phyloP scores from a whole-genome alignment of 1,139 yeast genomes.

The Pichia sp. region DNA sequence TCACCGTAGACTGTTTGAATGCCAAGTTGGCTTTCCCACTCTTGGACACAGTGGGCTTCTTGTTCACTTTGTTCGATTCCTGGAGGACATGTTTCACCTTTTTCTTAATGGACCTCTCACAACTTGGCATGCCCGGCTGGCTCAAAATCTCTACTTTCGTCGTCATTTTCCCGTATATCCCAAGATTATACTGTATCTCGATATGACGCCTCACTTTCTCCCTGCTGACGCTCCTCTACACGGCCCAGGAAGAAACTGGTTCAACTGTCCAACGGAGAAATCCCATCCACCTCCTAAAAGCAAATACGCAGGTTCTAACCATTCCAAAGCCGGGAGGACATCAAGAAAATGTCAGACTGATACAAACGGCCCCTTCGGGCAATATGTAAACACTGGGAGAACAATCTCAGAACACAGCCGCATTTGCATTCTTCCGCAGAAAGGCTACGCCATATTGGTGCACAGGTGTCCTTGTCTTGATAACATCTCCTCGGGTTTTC shows the following conservation, averaged over 20 bases:
- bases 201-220: too few relatives aligned
- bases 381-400: slow-evolving; percentile 3
- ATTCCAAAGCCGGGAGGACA: neutral
- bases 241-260: too few relatives aligned
- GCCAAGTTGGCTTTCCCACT: neutral
- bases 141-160: neutral
- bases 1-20: neutral
- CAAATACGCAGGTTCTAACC: too few relatives aligned
- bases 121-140: neutral
- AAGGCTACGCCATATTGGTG: neutral
- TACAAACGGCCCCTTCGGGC: slow-evolving; percentile 2
- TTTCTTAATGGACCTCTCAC: neutral
- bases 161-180: neutral
- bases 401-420: neutral
- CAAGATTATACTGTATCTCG: too few relatives aligned
- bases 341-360: neutral
- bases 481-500: too few relatives aligned
- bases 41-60: neutral
- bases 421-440: neutral
- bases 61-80: slow-evolving; percentile 1
- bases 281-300: too few relatives aligned
- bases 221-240: too few relatives aligned
- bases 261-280: too few relatives aligned
- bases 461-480: neutral
- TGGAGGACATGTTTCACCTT: neutral